Evolutionary conservation across 352 stramenopile species (phyloP).

Genomic region (Phytophthora sp.): DNA sequence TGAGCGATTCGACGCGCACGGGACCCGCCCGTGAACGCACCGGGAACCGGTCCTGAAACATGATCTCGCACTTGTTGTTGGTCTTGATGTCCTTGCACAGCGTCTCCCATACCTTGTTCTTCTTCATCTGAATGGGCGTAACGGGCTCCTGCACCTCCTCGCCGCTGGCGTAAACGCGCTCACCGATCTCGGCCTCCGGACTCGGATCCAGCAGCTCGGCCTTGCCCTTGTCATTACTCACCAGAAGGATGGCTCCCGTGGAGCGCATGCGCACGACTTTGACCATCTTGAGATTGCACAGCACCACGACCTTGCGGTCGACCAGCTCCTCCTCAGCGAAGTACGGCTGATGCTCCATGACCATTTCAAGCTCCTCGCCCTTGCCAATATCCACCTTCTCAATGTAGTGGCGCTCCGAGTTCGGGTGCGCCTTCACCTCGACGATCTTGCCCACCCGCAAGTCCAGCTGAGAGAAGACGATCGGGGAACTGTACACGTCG

Average conservation of each 20-base stretch:
- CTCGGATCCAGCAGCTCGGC: constrained; percentile 71
- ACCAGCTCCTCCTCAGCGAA: constrained; percentile 80
- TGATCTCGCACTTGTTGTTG: constrained; percentile 76
- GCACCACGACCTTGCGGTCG: constrained; percentile 69
- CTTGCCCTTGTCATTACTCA: constrained; percentile 59
- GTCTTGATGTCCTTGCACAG: constrained; percentile 79
- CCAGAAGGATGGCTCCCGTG: constrained; percentile 64
- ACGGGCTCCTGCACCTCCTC: constrained; percentile 75
- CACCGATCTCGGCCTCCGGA: constrained; percentile 67
- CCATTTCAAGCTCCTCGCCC: constrained; percentile 75
- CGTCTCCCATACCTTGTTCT: constrained; percentile 86
- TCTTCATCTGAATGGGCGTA: constrained; percentile 85
- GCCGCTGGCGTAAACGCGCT: constrained; percentile 75
- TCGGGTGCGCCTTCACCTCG: constrained; percentile 69
- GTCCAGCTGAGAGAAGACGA: constrained; percentile 73
- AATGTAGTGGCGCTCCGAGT: constrained; percentile 76
- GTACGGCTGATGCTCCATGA: constrained; percentile 78
- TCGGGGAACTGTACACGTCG: constrained; percentile 77
- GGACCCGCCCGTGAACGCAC: constrained; percentile 62
- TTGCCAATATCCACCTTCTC: constrained; percentile 82
- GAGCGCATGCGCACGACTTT: constrained; percentile 73
- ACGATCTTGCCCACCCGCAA: constrained; percentile 74
- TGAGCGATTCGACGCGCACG: constrained; percentile 66
- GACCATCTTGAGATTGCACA: constrained; percentile 82
- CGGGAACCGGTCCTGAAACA: constrained; percentile 70